Conservation (phyloP, 371 early-diverging fungal species). For the Syncephalastrum racemosum region DNA sequence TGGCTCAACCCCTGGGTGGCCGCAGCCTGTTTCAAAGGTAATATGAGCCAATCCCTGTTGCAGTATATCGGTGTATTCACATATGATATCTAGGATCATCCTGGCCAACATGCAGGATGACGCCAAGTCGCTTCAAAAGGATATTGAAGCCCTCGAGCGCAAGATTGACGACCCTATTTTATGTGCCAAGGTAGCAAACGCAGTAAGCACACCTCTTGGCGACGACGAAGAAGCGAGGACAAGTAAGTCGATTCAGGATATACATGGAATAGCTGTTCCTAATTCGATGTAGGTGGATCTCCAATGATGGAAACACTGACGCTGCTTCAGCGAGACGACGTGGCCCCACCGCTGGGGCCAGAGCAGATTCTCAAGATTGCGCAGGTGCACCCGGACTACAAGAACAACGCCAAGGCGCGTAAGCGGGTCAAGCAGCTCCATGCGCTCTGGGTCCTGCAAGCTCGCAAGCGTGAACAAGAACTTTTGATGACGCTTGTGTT, state of each 20-base stretch:
- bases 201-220: constrained; percentile 43
- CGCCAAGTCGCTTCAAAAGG: constrained; percentile 47
- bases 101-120: constrained; percentile 56
- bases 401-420: constrained; percentile 14
- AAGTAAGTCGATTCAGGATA: constrained; percentile 2
- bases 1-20: constrained; percentile 68
- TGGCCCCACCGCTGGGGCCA: constrained; percentile 43
- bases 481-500: constrained; percentile 50
- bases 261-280: background rate
- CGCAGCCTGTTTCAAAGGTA: constrained; percentile 63
- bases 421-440: constrained; percentile 36
- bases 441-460: constrained; percentile 45
- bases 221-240: constrained; percentile 18
- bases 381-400: constrained; percentile 13
- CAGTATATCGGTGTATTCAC: background rate
- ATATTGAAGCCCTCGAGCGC: constrained; percentile 47
- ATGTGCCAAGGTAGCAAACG: constrained; percentile 59
- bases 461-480: constrained; percentile 53
- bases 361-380: constrained; percentile 42
- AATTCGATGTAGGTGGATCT: background rate
- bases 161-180: constrained; percentile 48
- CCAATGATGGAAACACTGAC: constrained; percentile 32
- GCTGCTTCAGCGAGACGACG: constrained; percentile 41
- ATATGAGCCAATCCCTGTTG: background rate
- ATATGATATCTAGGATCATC: constrained; percentile 35